Evolutionary conservation across 768 basidiomycete genomes (phyloP), one percentile per base, ranked within the genome.

Genomic region (Fomitopsis serialis): DNA sequence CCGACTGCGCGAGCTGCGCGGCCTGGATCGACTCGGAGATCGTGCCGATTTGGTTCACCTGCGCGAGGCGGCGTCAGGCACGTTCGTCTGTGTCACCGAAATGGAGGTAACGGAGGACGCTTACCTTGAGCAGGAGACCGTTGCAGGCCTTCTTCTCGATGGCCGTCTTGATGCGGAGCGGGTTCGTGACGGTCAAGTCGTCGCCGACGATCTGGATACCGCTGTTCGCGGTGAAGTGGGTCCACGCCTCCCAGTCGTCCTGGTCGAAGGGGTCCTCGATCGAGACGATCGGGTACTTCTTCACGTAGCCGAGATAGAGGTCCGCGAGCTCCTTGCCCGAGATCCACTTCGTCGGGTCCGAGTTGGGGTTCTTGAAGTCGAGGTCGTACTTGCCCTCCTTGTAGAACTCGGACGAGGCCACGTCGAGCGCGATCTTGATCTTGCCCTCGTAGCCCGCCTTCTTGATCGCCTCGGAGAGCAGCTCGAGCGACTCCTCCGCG

Each of bases 141-240:
- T 98, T 98, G 85, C 96, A 98, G 35, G 97, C 92, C 83, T 96
- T 98, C 85, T 96, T 97, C 78, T 98, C 91, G 59, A 98, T 97
- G 63, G 97, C 97, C 36, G 92, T 96, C 83, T 92, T 91, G 85
- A 99, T 98, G 57, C 97, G 87, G 57, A 85, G 72, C 40, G 93
- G 91, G 82, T 99, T 99, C 66, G 97, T 98, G 63, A 99, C 97
- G 13, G 94, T 96, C 75, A 99, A 73, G 70, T 99, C 97, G 64
- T 98, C 96, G 64, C 92, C 92, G 58, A 95, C 92, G 59, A 95
- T 87, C 75, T 96, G 93, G 69, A 95, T 87, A 22, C 79, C 78
- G 64, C 85, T 80, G 58, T 81, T 72, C 63, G 76, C 72, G 63
- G 89, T 97, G 75, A 98, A 92, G 78, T 93, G 85, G 35, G 83